phyloP scores from a whole-genome alignment of 1,139 yeast genomes.

The Taphrina betulina region DNA sequence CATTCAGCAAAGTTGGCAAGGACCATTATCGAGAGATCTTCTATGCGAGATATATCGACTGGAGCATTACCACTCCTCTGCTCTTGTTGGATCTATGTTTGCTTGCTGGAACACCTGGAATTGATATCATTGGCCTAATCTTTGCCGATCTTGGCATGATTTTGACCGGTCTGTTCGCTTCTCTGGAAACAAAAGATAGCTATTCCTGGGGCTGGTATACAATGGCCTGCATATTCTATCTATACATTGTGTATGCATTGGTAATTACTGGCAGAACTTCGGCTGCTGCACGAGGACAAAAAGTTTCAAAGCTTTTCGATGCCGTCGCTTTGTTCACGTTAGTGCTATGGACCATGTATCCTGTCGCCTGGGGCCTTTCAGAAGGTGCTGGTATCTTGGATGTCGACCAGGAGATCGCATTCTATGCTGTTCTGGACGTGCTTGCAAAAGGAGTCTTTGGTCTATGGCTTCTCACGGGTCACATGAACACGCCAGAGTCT shows the following conservation, averaged over 20 bases:
- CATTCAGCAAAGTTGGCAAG: constrained; percentile 12
- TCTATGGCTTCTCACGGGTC: constrained; percentile 21
- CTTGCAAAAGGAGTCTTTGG: constrained; percentile 29
- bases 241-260: constrained; percentile 20
- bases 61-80: constrained; percentile 64
- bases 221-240: constrained; percentile 24
- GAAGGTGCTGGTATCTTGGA: constrained; percentile 21
- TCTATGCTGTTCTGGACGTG: constrained; percentile 31
- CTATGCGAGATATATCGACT: constrained; percentile 64
- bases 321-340: constrained; percentile 20
- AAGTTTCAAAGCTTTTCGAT: constrained; percentile 24
- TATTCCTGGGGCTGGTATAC: constrained; percentile 28
- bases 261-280: constrained; percentile 15
- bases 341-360: constrained; percentile 24
- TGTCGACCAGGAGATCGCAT: constrained; percentile 25
- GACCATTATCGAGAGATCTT: constrained; percentile 57
- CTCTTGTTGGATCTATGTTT: constrained; percentile 49
- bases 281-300: constrained; percentile 24
- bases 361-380: constrained; percentile 26
- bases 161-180: constrained; percentile 27
- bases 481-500: constrained; percentile 27
- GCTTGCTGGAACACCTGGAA: constrained; percentile 38
- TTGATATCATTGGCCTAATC: constrained; percentile 26
- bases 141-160: constrained; percentile 30
- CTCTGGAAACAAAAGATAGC: constrained; percentile 10